phyloP scores from a whole-genome alignment of 2,329 filamentous ascomycete genomes.

The Malbranchea zuffiana region DNA sequence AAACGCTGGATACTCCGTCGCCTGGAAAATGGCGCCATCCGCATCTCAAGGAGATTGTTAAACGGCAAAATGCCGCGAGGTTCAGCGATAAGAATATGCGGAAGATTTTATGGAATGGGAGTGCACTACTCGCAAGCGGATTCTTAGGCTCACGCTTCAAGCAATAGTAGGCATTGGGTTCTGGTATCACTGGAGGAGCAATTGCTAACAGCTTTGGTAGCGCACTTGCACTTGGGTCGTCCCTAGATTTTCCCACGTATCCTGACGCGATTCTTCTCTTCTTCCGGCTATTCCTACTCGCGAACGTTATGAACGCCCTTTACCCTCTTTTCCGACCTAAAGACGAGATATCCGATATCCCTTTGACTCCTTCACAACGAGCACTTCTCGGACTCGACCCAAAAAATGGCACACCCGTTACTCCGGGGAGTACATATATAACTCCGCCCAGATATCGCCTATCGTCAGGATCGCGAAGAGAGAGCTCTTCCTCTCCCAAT shows the following conservation, averaged over 20 bases:
- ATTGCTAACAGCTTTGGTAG: conserved; percentile 21
- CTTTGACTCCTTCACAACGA: conserved; percentile 80
- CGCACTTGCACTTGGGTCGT: conserved; percentile 26
- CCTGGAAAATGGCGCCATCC: conserved; percentile 87
- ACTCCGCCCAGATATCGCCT: conserved; percentile 81
- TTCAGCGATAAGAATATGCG: conserved; percentile 70
- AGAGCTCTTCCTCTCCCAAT: conserved; percentile 30
- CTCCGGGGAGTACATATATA: conserved; percentile 60
- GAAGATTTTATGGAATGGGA: conserved; percentile 57
- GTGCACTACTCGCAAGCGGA: conserved; percentile 43
- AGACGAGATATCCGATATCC: conserved; percentile 78
- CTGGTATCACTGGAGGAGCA: conserved; percentile 3
- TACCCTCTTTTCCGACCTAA: conserved; percentile 59
- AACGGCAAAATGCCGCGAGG: conserved; percentile 63
- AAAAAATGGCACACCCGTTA: conserved; percentile 50
- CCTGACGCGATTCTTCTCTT: conserved; percentile 41
- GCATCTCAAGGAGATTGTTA: conserved; percentile 72
- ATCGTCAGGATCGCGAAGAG: conserved; percentile 49
- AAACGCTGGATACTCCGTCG: conserved; percentile 24
- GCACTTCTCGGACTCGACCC: conserved; percentile 71
- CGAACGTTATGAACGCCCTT: conserved; percentile 62
- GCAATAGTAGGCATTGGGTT: conserved; percentile 25
- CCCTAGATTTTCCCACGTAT: conserved; percentile 30
- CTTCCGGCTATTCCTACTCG: conserved; percentile 51
- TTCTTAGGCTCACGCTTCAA: conserved; percentile 32